phyloP scores from a whole-genome alignment of 2,329 filamentous ascomycete genomes.

The Penicillium sclerotigenum region DNA sequence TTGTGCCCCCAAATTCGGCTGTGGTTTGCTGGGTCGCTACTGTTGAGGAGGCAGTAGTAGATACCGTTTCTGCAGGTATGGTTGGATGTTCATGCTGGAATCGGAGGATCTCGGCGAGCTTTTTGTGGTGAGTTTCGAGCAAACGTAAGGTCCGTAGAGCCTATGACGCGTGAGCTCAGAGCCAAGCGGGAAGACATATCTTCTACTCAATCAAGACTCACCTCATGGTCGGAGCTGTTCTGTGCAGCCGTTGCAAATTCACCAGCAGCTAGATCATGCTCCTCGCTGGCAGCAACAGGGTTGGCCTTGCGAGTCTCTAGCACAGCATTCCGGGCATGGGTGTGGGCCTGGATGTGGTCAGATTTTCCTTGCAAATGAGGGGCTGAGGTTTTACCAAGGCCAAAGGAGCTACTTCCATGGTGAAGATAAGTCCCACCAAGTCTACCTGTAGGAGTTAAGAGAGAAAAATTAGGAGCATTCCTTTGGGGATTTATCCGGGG shows the following conservation, averaged over 20 bases:
- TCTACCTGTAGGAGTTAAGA: background rate
- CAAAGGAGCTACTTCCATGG: slow-evolving; percentile 68
- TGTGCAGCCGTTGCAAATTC: slow-evolving; percentile 84
- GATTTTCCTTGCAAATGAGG: slow-evolving; percentile 1
- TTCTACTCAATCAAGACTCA: slow-evolving; percentile 26
- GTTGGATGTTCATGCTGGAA: slow-evolving; percentile 58
- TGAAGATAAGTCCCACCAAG: background rate
- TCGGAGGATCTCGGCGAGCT: slow-evolving; percentile 76
- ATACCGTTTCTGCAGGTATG: slow-evolving; percentile 15
- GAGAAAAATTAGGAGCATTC: background rate
- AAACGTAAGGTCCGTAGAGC: slow-evolving; percentile 79
- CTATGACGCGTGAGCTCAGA: slow-evolving; percentile 21
- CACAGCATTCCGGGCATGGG: slow-evolving; percentile 81
- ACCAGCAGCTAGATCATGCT: slow-evolving; percentile 82
- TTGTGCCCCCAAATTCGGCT: slow-evolving; percentile 21
- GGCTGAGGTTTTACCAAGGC: slow-evolving; percentile 52
- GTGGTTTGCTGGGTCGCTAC: slow-evolving; percentile 17
- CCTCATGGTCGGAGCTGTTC: slow-evolving; percentile 61
- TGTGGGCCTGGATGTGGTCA: slow-evolving; percentile 63
- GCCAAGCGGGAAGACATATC: background rate
- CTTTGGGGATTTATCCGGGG: background rate
- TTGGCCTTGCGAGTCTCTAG: slow-evolving; percentile 65
- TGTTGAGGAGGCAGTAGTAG: slow-evolving; percentile 5
- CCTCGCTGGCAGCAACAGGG: slow-evolving; percentile 76
- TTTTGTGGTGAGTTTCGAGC: slow-evolving; percentile 82